A percentile compares a stretch with the other conserved stretches of the same genome.
Evolutionary conservation across 345 rosid genomes (phyloP).

Genomic region (Aurinia saxatilis): DNA sequence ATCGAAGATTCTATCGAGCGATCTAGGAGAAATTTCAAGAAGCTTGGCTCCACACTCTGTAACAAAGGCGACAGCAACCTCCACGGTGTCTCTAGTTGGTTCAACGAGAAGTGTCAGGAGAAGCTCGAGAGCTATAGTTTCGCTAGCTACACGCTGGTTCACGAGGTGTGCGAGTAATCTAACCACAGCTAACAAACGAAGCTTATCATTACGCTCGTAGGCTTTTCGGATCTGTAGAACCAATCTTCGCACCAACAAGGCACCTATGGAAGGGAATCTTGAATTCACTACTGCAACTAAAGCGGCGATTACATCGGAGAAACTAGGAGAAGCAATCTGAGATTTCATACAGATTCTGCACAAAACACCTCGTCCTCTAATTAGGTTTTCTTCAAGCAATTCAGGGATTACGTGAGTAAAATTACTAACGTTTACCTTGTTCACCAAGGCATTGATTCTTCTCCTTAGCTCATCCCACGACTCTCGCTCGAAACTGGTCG

Average conservation of each 20-base stretch:
- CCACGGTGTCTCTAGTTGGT: conserved; percentile 65
- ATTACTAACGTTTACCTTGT: conserved; percentile 52
- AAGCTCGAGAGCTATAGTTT: conserved; percentile 53
- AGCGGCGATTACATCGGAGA: conserved; percentile 58
- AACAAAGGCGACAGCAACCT: conserved; percentile 67
- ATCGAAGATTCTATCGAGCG: conserved; percentile 46
- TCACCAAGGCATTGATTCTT: conserved; percentile 58
- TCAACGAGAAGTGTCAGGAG: conserved; percentile 50
- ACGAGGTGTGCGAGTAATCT: too few relatives aligned
- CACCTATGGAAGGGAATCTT: too few relatives aligned
- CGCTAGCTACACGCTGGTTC: conserved; percentile 67
- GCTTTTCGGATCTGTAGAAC: too few relatives aligned
- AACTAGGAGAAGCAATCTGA: conserved; percentile 58
- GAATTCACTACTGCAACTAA: too few relatives aligned
- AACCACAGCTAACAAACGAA: too few relatives aligned
- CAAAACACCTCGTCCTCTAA: conserved; percentile 75
- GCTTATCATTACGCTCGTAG: too few relatives aligned
- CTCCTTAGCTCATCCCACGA: too few relatives aligned
- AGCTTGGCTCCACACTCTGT: conserved; percentile 72
- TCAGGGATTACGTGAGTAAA: conserved; percentile 48
- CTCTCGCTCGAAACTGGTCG: conserved; percentile 15
- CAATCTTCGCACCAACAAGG: too few relatives aligned
- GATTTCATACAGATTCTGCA: conserved; percentile 89
- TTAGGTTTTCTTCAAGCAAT: too few relatives aligned
- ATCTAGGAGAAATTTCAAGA: conserved; percentile 63